Conservation (phyloP, 495 filamentous ascomycete genomes). For the Oidiodendron maius region DNA sequence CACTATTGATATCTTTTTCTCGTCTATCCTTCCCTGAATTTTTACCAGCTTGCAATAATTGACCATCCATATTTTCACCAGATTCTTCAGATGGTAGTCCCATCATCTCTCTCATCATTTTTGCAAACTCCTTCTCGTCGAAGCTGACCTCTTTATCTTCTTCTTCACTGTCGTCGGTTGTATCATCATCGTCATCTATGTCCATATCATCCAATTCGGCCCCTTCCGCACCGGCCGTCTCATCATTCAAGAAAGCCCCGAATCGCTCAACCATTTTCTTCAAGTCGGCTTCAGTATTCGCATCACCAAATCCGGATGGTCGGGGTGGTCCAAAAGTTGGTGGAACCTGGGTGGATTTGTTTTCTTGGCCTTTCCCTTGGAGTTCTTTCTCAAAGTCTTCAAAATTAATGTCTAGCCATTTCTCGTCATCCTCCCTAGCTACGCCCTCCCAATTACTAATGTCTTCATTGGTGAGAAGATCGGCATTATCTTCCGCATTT, state of each 20-base stretch:
- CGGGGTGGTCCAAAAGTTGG: constrained; percentile 11
- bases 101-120: constrained; percentile 95
- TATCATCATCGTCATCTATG: constrained; percentile 51
- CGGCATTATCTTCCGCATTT: constrained; percentile 31
- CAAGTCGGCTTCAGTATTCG: constrained; percentile 72
- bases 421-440: constrained; percentile 66
- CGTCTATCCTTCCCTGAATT: constrained; percentile 24
- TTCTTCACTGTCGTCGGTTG: constrained; percentile 39
- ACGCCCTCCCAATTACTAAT: constrained; percentile 61
- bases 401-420: constrained; percentile 92
- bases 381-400: constrained; percentile 82
- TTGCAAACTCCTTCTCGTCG: constrained; percentile 77
- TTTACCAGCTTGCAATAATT: too few relatives aligned
- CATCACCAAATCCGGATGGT: constrained; percentile 63
- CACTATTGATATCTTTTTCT: constrained; percentile 39
- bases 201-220: constrained; percentile 74
- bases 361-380: constrained; percentile 38
- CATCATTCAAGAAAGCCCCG: constrained; percentile 88
- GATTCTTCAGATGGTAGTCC: constrained; percentile 53
- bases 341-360: constrained; percentile 17
- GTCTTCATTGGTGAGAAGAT: constrained; percentile 66
- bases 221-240: constrained; percentile 70
- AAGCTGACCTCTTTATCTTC: constrained; percentile 76
- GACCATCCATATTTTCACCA: too few relatives aligned
- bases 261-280: constrained; percentile 87